phyloP scores from a whole-genome alignment of 257 asterid genomes.

The Solanum pennellii region DNA sequence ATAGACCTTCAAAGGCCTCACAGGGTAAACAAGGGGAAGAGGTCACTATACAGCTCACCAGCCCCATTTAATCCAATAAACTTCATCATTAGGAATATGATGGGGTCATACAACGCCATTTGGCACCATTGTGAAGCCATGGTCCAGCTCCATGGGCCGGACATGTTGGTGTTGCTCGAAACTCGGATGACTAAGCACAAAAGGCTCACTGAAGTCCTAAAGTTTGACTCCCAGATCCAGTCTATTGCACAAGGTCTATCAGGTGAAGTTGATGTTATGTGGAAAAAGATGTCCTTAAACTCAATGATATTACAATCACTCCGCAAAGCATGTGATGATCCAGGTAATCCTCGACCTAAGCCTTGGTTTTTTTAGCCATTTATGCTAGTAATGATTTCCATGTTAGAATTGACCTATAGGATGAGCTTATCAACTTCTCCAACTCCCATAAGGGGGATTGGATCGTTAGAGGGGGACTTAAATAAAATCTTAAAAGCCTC shows the following conservation, averaged over 20 bases:
- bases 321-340: neutral
- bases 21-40: fast-evolving
- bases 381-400: neutral
- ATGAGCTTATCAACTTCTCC: neutral
- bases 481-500: neutral
- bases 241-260: neutral
- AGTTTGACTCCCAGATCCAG: neutral
- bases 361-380: neutral
- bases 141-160: neutral
- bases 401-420: neutral
- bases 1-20: neutral
- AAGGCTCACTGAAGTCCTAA: neutral
- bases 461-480: neutral
- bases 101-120: neutral
- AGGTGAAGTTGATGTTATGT: neutral
- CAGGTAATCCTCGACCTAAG: neutral
- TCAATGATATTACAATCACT: neutral
- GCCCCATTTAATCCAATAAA: neutral
- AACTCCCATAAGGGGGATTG: neutral
- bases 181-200: neutral
- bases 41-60: neutral
- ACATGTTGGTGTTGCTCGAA: no score
- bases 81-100: neutral
- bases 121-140: neutral
- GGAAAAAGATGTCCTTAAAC: neutral